Conservation (phyloP, 108 stramenopile genomes). For the Mediolabrus comicus region DNA sequence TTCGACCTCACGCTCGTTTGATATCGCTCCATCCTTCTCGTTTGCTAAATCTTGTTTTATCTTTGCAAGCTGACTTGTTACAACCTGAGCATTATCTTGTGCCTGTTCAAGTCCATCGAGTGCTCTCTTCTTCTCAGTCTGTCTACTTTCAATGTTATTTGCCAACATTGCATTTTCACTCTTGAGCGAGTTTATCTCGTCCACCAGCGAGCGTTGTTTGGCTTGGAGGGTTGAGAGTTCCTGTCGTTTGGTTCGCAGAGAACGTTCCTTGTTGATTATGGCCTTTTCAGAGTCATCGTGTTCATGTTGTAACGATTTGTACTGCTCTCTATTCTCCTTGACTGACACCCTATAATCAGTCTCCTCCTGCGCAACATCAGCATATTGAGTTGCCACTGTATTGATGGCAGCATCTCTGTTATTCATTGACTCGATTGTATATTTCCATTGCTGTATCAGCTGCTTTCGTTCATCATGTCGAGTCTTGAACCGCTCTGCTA, state of each 20-base stretch:
- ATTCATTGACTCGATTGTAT: slow-evolving; percentile 69
- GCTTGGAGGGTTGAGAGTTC: slow-evolving; percentile 43
- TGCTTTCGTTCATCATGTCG: slow-evolving; percentile 77
- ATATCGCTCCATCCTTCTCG: slow-evolving; percentile 45
- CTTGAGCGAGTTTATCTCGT: slow-evolving; percentile 71
- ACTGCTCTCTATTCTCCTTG: slow-evolving; percentile 31
- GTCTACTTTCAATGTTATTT: slow-evolving; percentile 38
- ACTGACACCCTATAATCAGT: slow-evolving; percentile 14
- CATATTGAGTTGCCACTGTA: slow-evolving; percentile 37
- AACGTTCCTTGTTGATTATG: slow-evolving; percentile 52
- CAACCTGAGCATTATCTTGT: slow-evolving; percentile 6
- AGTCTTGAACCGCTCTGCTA: slow-evolving; percentile 60
- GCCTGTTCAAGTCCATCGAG: slow-evolving; percentile 40
- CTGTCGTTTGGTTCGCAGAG: slow-evolving; percentile 57
- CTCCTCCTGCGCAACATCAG: slow-evolving; percentile 26
- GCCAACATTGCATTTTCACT: slow-evolving; percentile 60
- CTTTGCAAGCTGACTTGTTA: slow-evolving; percentile 17
- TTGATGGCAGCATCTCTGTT: slow-evolving; percentile 74
- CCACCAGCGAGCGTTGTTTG: slow-evolving; percentile 48
- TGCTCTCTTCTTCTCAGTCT: slow-evolving; percentile 34
- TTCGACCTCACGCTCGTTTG: slow-evolving; percentile 54
- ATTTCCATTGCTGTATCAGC: slow-evolving; percentile 81
- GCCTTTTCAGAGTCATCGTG: slow-evolving; percentile 52
- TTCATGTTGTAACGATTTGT: slow-evolving; percentile 49
- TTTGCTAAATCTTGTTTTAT: slow-evolving; percentile 43